Percentiles rank a stretch among this genome's conserved stretches.
Conservation (phyloP, 1,284 basidiomycete genomes). For the Moniliophthora roreri region DNA sequence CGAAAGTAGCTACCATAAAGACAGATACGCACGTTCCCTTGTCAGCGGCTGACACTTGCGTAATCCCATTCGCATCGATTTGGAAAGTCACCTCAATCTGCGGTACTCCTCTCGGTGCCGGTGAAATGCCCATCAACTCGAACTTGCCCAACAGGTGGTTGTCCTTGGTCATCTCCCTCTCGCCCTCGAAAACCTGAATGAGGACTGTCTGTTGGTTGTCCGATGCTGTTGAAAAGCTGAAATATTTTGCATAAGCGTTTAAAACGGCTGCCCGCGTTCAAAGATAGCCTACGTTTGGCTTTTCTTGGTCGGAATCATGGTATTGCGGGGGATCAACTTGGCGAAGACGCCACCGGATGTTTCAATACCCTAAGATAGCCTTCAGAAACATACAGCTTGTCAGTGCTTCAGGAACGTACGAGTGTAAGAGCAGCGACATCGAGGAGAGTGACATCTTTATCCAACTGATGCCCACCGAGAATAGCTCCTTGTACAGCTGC, state of each 20-base stretch:
- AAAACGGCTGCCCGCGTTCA: background rate
- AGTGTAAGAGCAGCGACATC: constrained; percentile 86
- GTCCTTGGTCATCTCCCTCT: constrained; percentile 82
- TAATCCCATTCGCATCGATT: constrained; percentile 75
- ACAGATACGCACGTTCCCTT: constrained; percentile 45
- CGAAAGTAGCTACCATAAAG: constrained; percentile 4
- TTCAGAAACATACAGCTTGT: too few species aligned
- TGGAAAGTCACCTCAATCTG: constrained; percentile 87
- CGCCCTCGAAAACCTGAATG: constrained; percentile 83
- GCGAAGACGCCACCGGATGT: constrained; percentile 88
- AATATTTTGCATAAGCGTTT: constrained; percentile 2
- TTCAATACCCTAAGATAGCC: too few species aligned
- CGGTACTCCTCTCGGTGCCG: constrained; percentile 80
- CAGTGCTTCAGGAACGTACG: too few species aligned
- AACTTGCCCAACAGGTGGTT: constrained; percentile 88
- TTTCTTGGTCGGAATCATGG: constrained; percentile 89
- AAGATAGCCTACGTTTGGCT: constrained; percentile 39
- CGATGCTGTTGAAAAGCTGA: constrained; percentile 60
- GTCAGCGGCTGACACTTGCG: constrained; percentile 72
- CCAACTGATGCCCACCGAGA: constrained; percentile 68
- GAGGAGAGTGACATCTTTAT: constrained; percentile 63
- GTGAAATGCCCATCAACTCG: constrained; percentile 80
- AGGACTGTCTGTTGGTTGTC: constrained; percentile 63
- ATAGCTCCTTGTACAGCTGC: constrained; percentile 90
- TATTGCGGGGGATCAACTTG: constrained; percentile 82